These are phyloP conservation scores for Oryza australiensis DNA, from an alignment of 176 grass and related monocot genomes.

Conservation along the genomic window DNA sequence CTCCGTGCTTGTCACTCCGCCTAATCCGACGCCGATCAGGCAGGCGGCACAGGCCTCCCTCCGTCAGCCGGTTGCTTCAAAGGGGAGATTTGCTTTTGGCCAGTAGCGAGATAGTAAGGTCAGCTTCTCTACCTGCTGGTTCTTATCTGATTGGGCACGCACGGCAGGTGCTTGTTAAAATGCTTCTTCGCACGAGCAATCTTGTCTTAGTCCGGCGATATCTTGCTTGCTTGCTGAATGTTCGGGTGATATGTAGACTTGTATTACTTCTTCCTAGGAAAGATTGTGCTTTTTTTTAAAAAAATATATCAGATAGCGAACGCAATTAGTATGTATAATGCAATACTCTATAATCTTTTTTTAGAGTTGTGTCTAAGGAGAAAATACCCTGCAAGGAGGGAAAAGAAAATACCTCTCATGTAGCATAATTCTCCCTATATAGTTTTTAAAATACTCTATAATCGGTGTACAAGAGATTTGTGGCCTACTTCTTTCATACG, in stretches of 20 bases:
- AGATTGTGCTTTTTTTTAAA: neutral
- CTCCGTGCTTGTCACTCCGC: neutral
- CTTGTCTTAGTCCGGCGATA: neutral
- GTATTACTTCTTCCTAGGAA: neutral
- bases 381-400: too few relatives aligned
- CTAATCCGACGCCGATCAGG: neutral
- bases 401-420: too few relatives aligned
- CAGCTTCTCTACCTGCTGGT: neutral
- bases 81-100: neutral
- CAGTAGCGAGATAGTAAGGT: neutral
- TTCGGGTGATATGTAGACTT: neutral
- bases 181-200: neutral
- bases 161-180: constrained; percentile 14
- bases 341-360: too few relatives aligned
- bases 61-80: neutral
- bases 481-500: neutral
- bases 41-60: neutral
- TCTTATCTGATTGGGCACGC: neutral
- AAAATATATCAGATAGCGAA: neutral
- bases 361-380: too few relatives aligned
- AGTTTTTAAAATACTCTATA: too few relatives aligned
- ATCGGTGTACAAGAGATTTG: neutral
- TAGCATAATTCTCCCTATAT: too few relatives aligned
- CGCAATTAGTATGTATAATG: neutral
- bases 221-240: constrained; percentile 7